Base-by-base conservation (phyloP, 1,284 basidiomycete genomes). In the Cutaneotrichosporon dermatis region DNA sequence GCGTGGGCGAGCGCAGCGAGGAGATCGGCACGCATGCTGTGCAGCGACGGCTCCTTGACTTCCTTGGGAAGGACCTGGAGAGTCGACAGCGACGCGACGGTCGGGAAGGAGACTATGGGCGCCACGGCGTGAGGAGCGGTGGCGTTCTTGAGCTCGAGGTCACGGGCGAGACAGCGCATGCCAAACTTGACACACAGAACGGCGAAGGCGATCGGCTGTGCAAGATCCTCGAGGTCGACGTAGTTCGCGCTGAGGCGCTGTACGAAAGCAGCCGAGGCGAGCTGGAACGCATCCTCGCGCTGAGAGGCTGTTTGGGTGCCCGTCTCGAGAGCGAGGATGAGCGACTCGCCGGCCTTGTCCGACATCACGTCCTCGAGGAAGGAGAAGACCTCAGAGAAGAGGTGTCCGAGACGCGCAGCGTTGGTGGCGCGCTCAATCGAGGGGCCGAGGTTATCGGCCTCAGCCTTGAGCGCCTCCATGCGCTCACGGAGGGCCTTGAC, bases 321-420 rank as follows among this genome's bases (percentile, higher is more conserved):
- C 5, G 43, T 45, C 7, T 58, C 15, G 0, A 76, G 59, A 1
- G 71, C 71, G 3, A 41, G 11, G 1, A 75, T 52, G 6, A 83
- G 73, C 9, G 71, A 64, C 8, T 59, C 59, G 16, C 79, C 57
- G 35, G 74, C 64, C 12, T 57, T 54, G 8, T 65, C 64, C 33
- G 66, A 65, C 48, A 75, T 62, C 1, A 76, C 68, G 51, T 80
- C 77, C 4, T 69, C 62, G 36, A 78, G 60, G 75, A 94, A 92
- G 58, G 88, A 84, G 4, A 81, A 78, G 6, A 92, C 82, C 73
- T 98, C 94, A 13, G 84, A 81, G 86, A 93, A 96, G 72, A 92
- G 88, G 42, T 84, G 81, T 51, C 86, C 85, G 6, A 97, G 79
- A 4, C 83, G 83, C 4, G 82, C 71, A 11, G 88, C 75, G 67